A percentile compares a stretch with the other conserved stretches of the same genome.
These are phyloP conservation scores for Lipomyces orientalis DNA, from an alignment of 805 yeast genomes.

Conservation along the genomic window DNA sequence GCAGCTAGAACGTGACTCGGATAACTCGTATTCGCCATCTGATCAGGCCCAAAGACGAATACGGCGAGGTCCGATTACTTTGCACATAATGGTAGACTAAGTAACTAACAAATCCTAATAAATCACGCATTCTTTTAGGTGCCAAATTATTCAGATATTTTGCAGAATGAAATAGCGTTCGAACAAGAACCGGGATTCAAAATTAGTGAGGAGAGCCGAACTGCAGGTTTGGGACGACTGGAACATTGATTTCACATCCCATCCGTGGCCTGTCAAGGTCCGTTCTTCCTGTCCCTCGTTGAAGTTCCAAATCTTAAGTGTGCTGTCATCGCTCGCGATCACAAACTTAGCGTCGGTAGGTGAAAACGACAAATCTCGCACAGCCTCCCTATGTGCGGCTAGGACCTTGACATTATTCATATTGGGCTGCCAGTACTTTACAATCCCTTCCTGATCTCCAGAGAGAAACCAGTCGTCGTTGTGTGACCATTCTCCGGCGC, in stretches of 20 bases:
- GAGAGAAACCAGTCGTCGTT: conserved; percentile 93
- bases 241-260: conserved; percentile 99
- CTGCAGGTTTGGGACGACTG: not conserved
- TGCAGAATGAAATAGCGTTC: too few species aligned
- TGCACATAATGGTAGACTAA: too few species aligned
- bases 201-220: not conserved
- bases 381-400: conserved; percentile 77
- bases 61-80: too few species aligned
- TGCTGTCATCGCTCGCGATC: conserved; percentile 92
- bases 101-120: not conserved
- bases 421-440: conserved; percentile 98
- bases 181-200: too few species aligned
- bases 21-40: too few species aligned
- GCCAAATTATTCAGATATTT: too few species aligned
- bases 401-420: conserved; percentile 90
- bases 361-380: conserved; percentile 85
- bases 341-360: conserved; percentile 91
- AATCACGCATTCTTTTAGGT: too few species aligned
- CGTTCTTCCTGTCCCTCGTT: conserved; percentile 85
- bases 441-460: conserved; percentile 89
- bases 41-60: too few species aligned
- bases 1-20: too few species aligned
- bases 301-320: conserved; percentile 92
- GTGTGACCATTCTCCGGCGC: conserved; percentile 79
- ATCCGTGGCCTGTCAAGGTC: conserved; percentile 86